A percentile compares a stretch with the other conserved stretches of the same genome.
Evolutionary conservation across 1,284 basidiomycete genomes (phyloP).

Genomic region (Sanghuangporus weigelae): DNA sequence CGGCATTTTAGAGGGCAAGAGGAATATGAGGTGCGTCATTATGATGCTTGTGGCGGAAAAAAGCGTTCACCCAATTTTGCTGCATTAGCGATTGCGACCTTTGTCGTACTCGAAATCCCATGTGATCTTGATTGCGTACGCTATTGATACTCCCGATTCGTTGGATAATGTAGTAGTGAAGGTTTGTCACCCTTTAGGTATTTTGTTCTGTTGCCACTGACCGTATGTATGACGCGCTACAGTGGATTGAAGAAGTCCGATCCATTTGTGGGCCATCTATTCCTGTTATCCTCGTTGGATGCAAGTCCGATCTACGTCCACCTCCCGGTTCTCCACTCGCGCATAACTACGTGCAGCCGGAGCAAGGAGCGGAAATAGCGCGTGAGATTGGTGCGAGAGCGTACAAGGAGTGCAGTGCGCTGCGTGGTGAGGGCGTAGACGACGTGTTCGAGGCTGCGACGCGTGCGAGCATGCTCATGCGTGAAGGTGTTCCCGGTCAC

Average conservation of each 20-base stretch:
- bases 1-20: conserved; percentile 70
- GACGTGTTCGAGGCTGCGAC: conserved; percentile 95
- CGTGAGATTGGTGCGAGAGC: conserved; percentile 79
- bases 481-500: conserved; percentile 63
- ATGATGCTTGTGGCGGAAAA: conserved; percentile 11
- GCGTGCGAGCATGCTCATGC: conserved; percentile 89
- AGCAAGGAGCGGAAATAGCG: conserved; percentile 75
- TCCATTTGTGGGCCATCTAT: conserved; percentile 83
- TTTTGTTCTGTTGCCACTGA: not conserved
- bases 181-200: conserved; percentile 39
- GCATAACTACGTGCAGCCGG: conserved; percentile 59
- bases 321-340: conserved; percentile 36
- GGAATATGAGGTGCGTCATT: conserved; percentile 75
- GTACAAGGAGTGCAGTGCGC: conserved; percentile 91
- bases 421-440: conserved; percentile 91
- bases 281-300: conserved; percentile 81
- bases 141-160: conserved; percentile 95
- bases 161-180: conserved; percentile 94
- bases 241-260: conserved; percentile 98
- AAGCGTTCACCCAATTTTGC: not conserved
- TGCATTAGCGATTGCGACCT: conserved; percentile 74
- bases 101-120: conserved; percentile 98
- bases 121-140: conserved; percentile 96
- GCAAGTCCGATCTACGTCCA: conserved; percentile 81
- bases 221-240: conserved; percentile 6